Percentiles rank a stretch among this genome's conserved stretches.
These are phyloP conservation scores for Jimgerdemannia flammicorona DNA, from an alignment of 192 early-diverging fungal genomes.

Conservation along the genomic window DNA sequence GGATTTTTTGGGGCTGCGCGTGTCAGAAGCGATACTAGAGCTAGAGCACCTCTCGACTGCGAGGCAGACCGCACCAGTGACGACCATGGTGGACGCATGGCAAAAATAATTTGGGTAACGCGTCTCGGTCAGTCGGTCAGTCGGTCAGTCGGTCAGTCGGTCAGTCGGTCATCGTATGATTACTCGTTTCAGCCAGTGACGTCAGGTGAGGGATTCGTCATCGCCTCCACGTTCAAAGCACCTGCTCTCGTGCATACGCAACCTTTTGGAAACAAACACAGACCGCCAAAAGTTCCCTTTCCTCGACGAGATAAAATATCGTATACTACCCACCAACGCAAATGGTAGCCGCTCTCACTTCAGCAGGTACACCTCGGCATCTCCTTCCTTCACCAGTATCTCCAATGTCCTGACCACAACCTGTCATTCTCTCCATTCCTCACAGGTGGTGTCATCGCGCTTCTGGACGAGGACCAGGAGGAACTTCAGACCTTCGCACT, in stretches of 20 bases:
- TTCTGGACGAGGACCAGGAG: constrained; percentile 90
- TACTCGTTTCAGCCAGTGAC: background rate
- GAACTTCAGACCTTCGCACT: constrained; percentile 93
- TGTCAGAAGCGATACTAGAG: background rate
- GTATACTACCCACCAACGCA: background rate
- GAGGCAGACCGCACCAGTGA: background rate
- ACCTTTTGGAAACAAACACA: background rate
- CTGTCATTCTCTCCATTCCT: background rate
- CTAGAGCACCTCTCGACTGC: background rate
- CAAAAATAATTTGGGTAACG: background rate
- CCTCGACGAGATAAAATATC: background rate
- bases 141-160: too few relatives aligned
- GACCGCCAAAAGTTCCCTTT: background rate
- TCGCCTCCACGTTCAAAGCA: background rate
- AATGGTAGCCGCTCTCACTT: background rate
- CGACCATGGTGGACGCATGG: background rate
- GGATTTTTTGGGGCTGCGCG: background rate
- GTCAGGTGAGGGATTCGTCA: background rate
- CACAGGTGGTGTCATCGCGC: constrained; percentile 84
- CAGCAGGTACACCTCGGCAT: background rate
- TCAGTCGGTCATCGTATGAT: background rate
- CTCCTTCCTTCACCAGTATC: too few relatives aligned
- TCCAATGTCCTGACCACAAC: background rate
- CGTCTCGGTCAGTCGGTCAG: background rate
- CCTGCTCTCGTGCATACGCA: background rate